Evolutionary conservation across 2,329 filamentous ascomycete species (phyloP).

Genomic region (Trichoderma sp.): DNA sequence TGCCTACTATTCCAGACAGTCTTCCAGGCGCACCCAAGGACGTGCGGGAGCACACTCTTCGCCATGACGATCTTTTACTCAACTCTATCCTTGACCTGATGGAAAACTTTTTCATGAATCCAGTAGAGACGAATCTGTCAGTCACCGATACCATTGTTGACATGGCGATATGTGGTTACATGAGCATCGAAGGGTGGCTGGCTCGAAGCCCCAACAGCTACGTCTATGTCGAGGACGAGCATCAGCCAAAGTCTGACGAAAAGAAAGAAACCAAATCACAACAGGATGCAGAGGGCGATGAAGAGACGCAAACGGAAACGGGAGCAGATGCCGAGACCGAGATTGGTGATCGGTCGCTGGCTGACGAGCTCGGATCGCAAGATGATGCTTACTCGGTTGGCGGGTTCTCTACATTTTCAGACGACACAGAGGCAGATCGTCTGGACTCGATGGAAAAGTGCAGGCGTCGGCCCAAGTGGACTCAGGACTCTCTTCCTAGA

Average conservation of each 20-base stretch:
- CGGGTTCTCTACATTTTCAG: not conserved
- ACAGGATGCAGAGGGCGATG: not conserved
- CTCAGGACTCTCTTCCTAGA: constrained; percentile 46
- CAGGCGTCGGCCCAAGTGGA: constrained; percentile 53
- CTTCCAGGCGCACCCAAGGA: constrained; percentile 60
- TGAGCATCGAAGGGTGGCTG: constrained; percentile 88
- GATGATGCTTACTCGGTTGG: constrained; percentile 1
- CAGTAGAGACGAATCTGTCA: constrained; percentile 85
- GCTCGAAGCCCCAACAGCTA: constrained; percentile 67
- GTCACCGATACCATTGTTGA: constrained; percentile 81
- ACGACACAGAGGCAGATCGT: constrained; percentile 34
- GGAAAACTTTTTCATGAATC: constrained; percentile 81
- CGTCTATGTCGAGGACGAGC: constrained; percentile 42
- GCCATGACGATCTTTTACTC: constrained; percentile 59
- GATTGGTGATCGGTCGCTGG: not conserved
- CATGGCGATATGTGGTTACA: constrained; percentile 78
- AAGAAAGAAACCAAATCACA: not conserved
- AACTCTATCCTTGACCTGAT: constrained; percentile 68
- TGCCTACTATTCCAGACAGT: constrained; percentile 54
- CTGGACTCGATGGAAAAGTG: constrained; percentile 50
- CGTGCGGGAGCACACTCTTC: constrained; percentile 59
- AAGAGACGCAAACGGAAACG: constrained; percentile 12
- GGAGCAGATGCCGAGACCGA: constrained; percentile 14
- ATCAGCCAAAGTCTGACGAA: not conserved
- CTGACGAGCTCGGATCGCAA: constrained; percentile 13